A percentile compares a stretch with the other conserved stretches of the same genome.
phyloP scores from a whole-genome alignment of 306 rosid genomes.

The Prunus mume region DNA sequence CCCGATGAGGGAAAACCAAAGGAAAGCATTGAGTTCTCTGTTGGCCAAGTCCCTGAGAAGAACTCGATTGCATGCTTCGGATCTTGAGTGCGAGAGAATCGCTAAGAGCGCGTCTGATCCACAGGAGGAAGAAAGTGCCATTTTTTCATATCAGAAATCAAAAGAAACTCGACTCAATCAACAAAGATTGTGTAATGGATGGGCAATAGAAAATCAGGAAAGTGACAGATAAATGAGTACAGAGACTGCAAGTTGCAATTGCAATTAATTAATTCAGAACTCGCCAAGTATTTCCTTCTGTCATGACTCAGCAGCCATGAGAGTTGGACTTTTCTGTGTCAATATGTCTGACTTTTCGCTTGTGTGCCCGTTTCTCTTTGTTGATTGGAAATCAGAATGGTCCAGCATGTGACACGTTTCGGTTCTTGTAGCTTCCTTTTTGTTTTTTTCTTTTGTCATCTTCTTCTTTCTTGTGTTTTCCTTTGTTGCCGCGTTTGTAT shows the following conservation, averaged over 20 bases:
- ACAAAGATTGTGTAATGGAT: neutral
- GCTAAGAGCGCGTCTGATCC: constrained; percentile 32
- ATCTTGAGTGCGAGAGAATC: constrained; percentile 31
- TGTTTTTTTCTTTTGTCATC: no score
- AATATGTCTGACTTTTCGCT: neutral
- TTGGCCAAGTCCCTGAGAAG: constrained; percentile 49
- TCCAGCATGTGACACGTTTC: no score
- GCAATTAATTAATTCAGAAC: no score
- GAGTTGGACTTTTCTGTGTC: neutral
- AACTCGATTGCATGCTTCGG: constrained; percentile 20
- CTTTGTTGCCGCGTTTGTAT: no score
- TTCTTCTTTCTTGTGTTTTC: no score
- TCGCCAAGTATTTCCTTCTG: no score
- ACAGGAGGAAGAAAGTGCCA: constrained; percentile 31
- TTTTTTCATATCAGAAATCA: constrained; percentile 37
- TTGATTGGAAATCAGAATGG: neutral
- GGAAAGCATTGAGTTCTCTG: constrained; percentile 74
- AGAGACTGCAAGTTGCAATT: neutral
- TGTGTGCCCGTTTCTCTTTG: neutral
- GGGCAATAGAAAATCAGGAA: neutral
- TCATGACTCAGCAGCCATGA: no score
- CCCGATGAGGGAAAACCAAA: constrained; percentile 53
- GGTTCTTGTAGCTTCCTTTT: no score
- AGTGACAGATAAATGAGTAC: neutral
- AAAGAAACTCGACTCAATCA: neutral